Conservation (phyloP, 179 eudicot species). For the Dionaea muscipula region DNA sequence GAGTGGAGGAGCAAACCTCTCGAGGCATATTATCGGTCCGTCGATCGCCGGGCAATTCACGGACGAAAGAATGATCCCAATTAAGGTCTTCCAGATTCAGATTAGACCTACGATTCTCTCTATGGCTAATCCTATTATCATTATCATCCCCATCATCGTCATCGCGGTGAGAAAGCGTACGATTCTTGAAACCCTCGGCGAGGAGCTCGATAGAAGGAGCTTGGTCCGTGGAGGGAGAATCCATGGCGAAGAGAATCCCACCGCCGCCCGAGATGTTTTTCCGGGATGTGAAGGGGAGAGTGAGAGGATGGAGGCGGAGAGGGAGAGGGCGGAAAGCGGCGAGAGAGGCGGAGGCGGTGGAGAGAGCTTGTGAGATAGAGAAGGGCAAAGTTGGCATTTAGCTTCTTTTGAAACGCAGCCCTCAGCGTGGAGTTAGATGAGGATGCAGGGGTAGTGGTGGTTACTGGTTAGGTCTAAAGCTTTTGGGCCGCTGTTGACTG, state of each 20-base stretch:
- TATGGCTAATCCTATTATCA: not conserved
- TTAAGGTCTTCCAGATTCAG: conserved; percentile 68
- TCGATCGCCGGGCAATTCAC: conserved; percentile 80
- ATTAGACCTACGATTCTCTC: conserved; percentile 5
- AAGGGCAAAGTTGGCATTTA: no score
- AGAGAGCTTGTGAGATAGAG: not conserved
- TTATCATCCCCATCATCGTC: not conserved
- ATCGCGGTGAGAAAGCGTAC: conserved; percentile 24
- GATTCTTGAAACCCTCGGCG: conserved; percentile 42
- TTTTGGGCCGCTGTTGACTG: no score
- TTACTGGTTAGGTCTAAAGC: no score
- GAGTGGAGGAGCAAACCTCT: conserved; percentile 37
- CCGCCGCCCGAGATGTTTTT: conserved; percentile 18
- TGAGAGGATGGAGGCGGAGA: not conserved
- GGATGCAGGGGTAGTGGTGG: no score
- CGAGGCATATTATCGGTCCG: conserved; percentile 56
- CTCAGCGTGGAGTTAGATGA: no score
- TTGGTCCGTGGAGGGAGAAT: conserved; percentile 14
- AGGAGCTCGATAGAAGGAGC: conserved; percentile 33
- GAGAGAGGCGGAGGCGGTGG: conserved; percentile 7
- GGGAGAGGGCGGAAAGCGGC: conserved; percentile 11
- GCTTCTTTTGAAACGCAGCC: no score
- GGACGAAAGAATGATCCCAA: conserved; percentile 89
- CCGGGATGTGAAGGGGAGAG: conserved; percentile 3
- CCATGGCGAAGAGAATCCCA: conserved; percentile 22